These are phyloP conservation scores for Vicia villosa DNA, from an alignment of 306 rosid species.

Conservation along the genomic window DNA sequence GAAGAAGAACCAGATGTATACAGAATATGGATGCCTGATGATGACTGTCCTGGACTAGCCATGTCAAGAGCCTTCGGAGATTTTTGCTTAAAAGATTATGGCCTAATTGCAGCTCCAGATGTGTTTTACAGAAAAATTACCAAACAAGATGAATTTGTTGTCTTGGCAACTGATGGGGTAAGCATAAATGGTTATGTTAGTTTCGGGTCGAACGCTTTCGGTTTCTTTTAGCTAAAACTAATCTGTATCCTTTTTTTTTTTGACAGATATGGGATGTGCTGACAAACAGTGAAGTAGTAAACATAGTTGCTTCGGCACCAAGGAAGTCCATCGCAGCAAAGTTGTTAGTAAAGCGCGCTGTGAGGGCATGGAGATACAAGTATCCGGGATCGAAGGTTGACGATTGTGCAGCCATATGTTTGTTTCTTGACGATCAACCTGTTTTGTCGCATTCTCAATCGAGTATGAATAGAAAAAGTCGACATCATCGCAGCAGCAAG, in stretches of 20 bases:
- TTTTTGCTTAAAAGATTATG: slow-evolving; percentile 89
- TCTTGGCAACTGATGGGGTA: slow-evolving; percentile 95
- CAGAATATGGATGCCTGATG: slow-evolving; percentile 97
- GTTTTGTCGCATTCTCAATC: slow-evolving; percentile 28
- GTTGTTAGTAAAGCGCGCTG: slow-evolving; percentile 63
- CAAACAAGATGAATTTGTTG: slow-evolving; percentile 68
- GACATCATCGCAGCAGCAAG: slow-evolving; percentile 26
- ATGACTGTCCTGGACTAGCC: slow-evolving; percentile 90
- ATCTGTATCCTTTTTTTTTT: background rate
- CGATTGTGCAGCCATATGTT: slow-evolving; percentile 72
- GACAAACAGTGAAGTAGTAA: slow-evolving; percentile 69
- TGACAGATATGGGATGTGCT: slow-evolving; percentile 90
- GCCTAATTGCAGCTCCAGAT: slow-evolving; percentile 79
- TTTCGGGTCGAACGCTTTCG: background rate
- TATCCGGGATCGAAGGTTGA: slow-evolving; percentile 67
- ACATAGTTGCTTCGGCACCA: slow-evolving; percentile 72
- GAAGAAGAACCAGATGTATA: slow-evolving; percentile 73
- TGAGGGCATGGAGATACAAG: slow-evolving; percentile 61
- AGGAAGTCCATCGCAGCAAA: slow-evolving; percentile 68
- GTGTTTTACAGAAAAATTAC: slow-evolving; percentile 64
- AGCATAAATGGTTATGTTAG: slow-evolving; percentile 9
- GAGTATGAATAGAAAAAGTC: background rate
- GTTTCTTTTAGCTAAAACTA: background rate
- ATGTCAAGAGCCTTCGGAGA: slow-evolving; percentile 98
- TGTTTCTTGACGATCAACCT: slow-evolving; percentile 61